phyloP scores from a whole-genome alignment of 1,284 basidiomycete species.

The Golubevia sp. region DNA sequence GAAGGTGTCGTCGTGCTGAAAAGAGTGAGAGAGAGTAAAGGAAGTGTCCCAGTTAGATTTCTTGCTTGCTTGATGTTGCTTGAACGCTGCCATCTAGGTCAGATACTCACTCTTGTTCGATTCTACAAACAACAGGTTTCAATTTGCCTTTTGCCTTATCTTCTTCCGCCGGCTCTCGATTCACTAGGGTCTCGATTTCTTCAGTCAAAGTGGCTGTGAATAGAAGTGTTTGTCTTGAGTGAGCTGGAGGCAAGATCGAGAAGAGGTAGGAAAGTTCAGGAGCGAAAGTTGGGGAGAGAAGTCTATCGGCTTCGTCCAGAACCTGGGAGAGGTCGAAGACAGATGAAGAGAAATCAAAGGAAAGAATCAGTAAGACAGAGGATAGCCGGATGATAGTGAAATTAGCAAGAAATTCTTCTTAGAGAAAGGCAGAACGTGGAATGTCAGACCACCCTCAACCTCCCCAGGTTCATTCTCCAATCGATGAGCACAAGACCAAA shows the following conservation, averaged over 20 bases:
- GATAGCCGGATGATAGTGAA: no score
- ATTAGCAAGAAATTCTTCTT: no score
- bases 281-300: conserved; percentile 54
- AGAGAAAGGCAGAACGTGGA: no score
- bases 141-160: conserved; percentile 23
- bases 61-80: background rate
- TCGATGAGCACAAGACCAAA: no score
- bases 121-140: conserved; percentile 51
- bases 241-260: conserved; percentile 40
- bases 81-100: background rate
- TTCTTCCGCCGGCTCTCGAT: conserved; percentile 19
- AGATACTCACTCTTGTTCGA: conserved; percentile 33
- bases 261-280: conserved; percentile 48
- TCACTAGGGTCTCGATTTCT: conserved; percentile 49
- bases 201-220: conserved; percentile 56
- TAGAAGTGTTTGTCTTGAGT: conserved; percentile 50
- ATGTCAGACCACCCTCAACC: no score
- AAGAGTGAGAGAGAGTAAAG: background rate
- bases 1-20: conserved; percentile 43
- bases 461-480: no score
- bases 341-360: background rate
- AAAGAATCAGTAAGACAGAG: background rate
- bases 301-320: conserved; percentile 54
- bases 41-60: no score
- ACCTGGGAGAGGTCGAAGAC: background rate